A percentile compares a stretch with the other conserved stretches of the same genome.
Conservation (phyloP, 169 alveolate genomes). For the Plasmodium falciparum region DNA sequence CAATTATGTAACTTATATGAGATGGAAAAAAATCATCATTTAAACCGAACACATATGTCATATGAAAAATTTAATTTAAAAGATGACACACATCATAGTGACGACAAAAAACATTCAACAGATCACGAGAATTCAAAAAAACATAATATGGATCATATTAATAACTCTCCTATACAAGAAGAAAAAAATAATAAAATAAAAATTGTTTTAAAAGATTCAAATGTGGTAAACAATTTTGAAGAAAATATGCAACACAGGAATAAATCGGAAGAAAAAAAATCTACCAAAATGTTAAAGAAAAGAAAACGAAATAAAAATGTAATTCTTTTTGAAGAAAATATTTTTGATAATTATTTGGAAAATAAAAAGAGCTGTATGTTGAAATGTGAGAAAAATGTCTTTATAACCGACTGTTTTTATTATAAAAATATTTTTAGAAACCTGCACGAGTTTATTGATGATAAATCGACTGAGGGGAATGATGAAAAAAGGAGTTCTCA, state of each 20-base stretch:
- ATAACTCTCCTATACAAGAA: background rate
- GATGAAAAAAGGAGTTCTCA: background rate
- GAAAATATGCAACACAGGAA: background rate
- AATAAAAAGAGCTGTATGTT: conserved; percentile 39
- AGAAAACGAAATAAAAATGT: conserved; percentile 4
- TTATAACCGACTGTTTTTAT: conserved; percentile 38
- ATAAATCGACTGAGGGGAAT: background rate
- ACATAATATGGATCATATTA: background rate
- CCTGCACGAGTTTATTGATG: conserved; percentile 27
- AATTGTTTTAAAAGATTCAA: conserved; percentile 1
- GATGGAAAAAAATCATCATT: too few relatives aligned
- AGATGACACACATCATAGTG: too few relatives aligned
- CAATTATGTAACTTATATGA: too few relatives aligned
- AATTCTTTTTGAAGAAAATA: conserved; percentile 32
- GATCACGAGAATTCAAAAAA: background rate
- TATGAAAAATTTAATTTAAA: too few relatives aligned
- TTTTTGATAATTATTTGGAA: conserved; percentile 42
- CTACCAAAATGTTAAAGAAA: background rate
- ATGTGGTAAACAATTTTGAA: background rate
- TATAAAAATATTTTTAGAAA: conserved; percentile 28
- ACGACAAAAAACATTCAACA: background rate
- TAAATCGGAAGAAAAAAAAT: background rate
- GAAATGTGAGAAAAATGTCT: conserved; percentile 17
- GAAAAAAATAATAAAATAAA: background rate
- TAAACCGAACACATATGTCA: too few relatives aligned